Evolutionary conservation across 208 protist genomes (phyloP), one percentile per base, ranked within the genome.

Genomic region (Acanthamoeba culbertsoni): DNA sequence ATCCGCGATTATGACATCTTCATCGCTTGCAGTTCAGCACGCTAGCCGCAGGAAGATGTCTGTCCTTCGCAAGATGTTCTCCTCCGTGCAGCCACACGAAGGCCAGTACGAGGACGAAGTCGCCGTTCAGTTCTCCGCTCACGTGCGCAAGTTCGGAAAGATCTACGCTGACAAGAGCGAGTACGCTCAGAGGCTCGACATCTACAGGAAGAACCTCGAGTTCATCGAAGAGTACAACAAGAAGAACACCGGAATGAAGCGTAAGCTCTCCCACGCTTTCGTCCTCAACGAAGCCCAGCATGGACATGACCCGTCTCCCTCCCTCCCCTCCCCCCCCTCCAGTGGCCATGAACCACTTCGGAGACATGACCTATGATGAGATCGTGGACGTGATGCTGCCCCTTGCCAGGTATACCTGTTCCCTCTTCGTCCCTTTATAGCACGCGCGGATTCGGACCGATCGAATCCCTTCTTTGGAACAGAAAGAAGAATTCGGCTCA

Each of bases 311-410:
- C n/a, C n/a, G n/a, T n/a, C n/a, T n/a, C n/a, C n/a, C n/a, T n/a
- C n/a, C n/a, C n/a, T n/a, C n/a, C n/a, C n/a, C n/a, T 59, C 51
- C 23, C 51, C 16, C 23, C 51, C 51, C 23, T 59, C 92, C 53
- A 26, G 82, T 96, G 1, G 95, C 82, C 40, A 77, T 95, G 77
- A 95, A 93, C 90, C 31, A 93, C 71, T 96, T 79, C 42, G 91
- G 92, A 4, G 95, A 96, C 86, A 45, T 96, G 90, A 94, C 92
- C 14, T 73, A 51, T n/a, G 91, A 93, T 14, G 82, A 95, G 63
- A 95, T 96, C 46, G 16, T 20, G 2, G 73, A 84, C 12, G 42
- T 84, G 6, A 84, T 84, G 73, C 73, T 84, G 4, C 73, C 73
- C 73, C 12, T 55, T 8, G 73, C 73, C 45, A 84, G 33, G 73